Base-by-base conservation (phyloP, 2,329 filamentous ascomycete genomes). In the Paracoccidioides lutzii region DNA sequence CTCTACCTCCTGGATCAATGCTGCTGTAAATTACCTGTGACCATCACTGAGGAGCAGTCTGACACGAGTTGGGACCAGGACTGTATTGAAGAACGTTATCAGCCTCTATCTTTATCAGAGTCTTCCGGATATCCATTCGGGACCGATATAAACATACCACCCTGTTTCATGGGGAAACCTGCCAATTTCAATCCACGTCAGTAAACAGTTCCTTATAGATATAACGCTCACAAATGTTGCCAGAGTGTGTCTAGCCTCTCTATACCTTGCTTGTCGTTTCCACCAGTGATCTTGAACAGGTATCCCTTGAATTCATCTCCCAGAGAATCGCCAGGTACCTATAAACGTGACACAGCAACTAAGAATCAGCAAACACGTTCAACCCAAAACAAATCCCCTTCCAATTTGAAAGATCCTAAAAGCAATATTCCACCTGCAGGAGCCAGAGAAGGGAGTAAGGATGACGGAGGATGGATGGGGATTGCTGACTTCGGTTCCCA, bases 261-360 rank as follows among this genome's bases (percentile, higher is more conserved):
- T 69, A 62, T 72, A 73, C 70, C 93, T 83, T 98, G 94, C 89
- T 98, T 98, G 88, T 98, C 93, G 87, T 98, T 98, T 75, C 94
- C 93, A 73, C 93, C 94, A 71, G 93, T 98, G 81, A 98, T 97
- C 76, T 84, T 87, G 86, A 98, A 90, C 81, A 98, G 85, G 83
- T 98, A 98, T 78, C 93, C 93, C 84, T 96, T 96, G 88, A 95
- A 98, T 81, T 98, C 93, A 74, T 97, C 90, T 73, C 93, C 93
- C 72, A 98, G 83, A 74, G 85, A 87, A 81, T 98, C 94, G 72
- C 87, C 93, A 69, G 87, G 78, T 69, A 98, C 88, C 81, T 96
- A 68, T 59, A 65, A 38, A 37, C 58, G n/a, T 32, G 22, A 22
- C 35, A 42, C 7, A 46, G 5, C 53, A 53, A 15, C 22, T 15